A percentile compares a stretch with the other conserved stretches of the same genome.
phyloP scores from a whole-genome alignment of 495 filamentous ascomycete species.

The Talaromyces wortmannii region DNA sequence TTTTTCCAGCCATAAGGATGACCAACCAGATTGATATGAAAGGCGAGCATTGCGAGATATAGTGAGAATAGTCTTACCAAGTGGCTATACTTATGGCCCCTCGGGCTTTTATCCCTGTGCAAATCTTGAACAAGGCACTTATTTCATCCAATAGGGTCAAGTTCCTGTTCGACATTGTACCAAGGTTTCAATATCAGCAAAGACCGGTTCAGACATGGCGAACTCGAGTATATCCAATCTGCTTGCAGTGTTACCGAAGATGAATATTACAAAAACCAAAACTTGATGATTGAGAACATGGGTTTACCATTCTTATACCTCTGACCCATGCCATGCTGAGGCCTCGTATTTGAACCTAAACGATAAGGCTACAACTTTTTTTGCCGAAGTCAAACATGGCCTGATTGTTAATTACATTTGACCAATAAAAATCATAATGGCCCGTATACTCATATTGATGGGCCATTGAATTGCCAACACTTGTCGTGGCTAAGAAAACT shows the following conservation, averaged over 20 bases:
- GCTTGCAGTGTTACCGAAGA: no score
- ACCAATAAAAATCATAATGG: no score
- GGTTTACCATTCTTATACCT: no score
- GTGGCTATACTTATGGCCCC: background rate
- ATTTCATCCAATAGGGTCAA: background rate
- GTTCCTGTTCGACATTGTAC: background rate
- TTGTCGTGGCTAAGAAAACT: background rate
- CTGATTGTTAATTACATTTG: no score
- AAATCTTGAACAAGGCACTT: background rate
- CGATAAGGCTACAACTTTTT: background rate
- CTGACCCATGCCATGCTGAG: no score
- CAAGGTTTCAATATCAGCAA: background rate
- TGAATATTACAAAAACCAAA: no score
- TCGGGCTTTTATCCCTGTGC: background rate
- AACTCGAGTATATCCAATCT: background rate
- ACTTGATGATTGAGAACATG: no score
- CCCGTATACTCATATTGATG: no score
- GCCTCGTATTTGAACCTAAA: background rate
- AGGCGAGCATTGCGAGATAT: background rate
- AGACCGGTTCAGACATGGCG: constrained; percentile 35
- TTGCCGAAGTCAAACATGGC: background rate
- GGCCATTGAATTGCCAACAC: no score
- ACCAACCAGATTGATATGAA: no score
- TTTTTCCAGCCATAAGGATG: no score
- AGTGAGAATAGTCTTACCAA: background rate